These are phyloP conservation scores for Tanacetum coccineum DNA, from an alignment of 129 eudicot species.

Conservation along the genomic window DNA sequence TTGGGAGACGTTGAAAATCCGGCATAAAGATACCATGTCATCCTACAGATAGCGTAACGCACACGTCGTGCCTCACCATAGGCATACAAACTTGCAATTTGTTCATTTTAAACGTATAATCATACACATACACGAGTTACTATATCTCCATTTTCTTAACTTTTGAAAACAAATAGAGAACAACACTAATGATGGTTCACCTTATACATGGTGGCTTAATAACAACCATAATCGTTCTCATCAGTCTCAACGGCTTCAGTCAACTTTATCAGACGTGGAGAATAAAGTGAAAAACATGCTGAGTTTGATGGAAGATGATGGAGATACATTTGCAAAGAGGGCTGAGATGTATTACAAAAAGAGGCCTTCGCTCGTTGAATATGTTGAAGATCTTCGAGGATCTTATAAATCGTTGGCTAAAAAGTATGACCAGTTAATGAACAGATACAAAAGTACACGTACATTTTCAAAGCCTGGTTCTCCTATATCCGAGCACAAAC, in stretches of 20 bases:
- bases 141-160: not conserved
- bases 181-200: constrained; percentile 21
- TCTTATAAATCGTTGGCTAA: constrained; percentile 49
- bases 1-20: no score
- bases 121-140: constrained; percentile 1
- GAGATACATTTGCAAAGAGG: constrained; percentile 49
- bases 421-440: constrained; percentile 34
- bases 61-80: no score
- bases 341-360: constrained; percentile 60
- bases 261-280: constrained; percentile 44
- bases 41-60: no score
- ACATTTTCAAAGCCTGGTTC: not conserved
- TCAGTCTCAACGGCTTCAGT: constrained; percentile 40
- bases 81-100: no score
- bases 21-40: no score
- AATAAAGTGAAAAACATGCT: constrained; percentile 33
- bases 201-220: constrained; percentile 33
- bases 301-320: constrained; percentile 42
- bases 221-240: constrained; percentile 27
- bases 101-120: no score
- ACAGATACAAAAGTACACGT: not conserved
- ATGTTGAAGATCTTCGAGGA: constrained; percentile 37
- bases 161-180: constrained; percentile 18
- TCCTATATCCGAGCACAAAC: not conserved
- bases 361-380: constrained; percentile 40